Percentiles rank a stretch among this genome's conserved stretches.
phyloP scores from a whole-genome alignment of 2,329 filamentous ascomycete genomes.

The Aspergillus texensis region DNA sequence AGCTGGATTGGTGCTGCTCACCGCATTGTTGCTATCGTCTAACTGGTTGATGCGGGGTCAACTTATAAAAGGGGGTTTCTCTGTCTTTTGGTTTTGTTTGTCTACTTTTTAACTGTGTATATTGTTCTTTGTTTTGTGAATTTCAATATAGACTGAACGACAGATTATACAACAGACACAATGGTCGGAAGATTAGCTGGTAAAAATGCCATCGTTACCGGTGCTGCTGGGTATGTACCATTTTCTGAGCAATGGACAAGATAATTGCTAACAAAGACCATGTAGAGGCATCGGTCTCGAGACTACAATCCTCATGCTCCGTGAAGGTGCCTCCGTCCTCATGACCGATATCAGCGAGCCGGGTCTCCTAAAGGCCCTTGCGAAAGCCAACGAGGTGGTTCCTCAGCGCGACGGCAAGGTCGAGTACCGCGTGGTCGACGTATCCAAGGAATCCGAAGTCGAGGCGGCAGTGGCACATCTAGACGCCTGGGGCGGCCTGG shows the following conservation, averaged over 20 bases:
- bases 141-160: neutral
- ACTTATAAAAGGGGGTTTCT: neutral
- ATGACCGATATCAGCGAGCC: conserved; percentile 82
- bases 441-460: conserved; percentile 81
- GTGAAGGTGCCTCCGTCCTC: conserved; percentile 82
- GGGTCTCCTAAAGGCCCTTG: conserved; percentile 74
- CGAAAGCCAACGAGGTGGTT: conserved; percentile 74
- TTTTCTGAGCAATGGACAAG: neutral
- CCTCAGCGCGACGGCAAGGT: conserved; percentile 44
- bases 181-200: conserved; percentile 26
- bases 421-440: conserved; percentile 58
- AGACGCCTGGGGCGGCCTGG: conserved; percentile 83
- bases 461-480: conserved; percentile 72
- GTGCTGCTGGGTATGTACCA: conserved; percentile 22
- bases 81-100: too few relatives aligned
- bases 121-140: too few relatives aligned
- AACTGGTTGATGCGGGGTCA: neutral
- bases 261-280: neutral
- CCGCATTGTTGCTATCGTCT: neutral
- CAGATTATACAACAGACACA: neutral
- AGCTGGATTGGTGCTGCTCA: neutral
- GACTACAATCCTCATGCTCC: conserved; percentile 84
- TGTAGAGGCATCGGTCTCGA: conserved; percentile 84
- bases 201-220: conserved; percentile 26
- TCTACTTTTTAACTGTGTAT: too few relatives aligned